Evolutionary conservation across 495 filamentous ascomycete species (phyloP).

Genomic region (Opeltia flavorubescens): DNA sequence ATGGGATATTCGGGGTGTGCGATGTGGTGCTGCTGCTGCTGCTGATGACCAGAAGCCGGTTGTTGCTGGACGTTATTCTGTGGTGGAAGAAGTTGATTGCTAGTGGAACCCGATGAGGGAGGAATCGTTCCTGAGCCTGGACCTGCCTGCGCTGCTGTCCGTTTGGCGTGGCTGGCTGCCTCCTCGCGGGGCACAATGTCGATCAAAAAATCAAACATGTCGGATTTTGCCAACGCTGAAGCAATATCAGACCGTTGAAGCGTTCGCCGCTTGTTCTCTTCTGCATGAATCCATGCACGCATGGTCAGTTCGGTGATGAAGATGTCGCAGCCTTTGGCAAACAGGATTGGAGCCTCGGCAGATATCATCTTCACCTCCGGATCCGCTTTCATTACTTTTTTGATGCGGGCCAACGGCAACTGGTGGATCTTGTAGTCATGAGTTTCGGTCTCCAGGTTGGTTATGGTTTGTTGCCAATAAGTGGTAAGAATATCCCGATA

Average conservation of each 20-base stretch:
- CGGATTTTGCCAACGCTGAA: constrained; percentile 84
- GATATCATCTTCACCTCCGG: constrained; percentile 99
- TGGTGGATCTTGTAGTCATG: constrained; percentile 98
- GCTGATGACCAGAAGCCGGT: constrained; percentile 13
- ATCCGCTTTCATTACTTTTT: constrained; percentile 99
- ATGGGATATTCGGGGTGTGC: constrained; percentile 53
- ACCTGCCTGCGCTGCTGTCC: constrained; percentile 39
- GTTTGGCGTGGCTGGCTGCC: constrained; percentile 69
- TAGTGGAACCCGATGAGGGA: constrained; percentile 28
- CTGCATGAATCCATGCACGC: constrained; percentile 99
- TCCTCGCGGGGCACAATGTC: constrained; percentile 97
- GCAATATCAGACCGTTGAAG: constrained; percentile 94
- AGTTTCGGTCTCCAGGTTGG: constrained; percentile 80
- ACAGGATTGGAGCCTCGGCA: constrained; percentile 91
- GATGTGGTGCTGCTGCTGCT: constrained; percentile 44
- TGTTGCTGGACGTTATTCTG: constrained; percentile 37
- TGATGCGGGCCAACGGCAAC: constrained; percentile 87
- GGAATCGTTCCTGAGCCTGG: constrained; percentile 35
- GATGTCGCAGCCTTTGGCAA: constrained; percentile 97
- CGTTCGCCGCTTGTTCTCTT: constrained; percentile 95
- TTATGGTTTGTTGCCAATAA: constrained; percentile 98
- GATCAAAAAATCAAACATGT: constrained; percentile 99
- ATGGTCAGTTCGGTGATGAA: constrained; percentile 99
- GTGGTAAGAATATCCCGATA: constrained; percentile 95
- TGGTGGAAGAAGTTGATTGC: constrained; percentile 45